Evolutionary conservation across 2,329 filamentous ascomycete genomes (phyloP).

Genomic region (Colletotrichum neosansevieriae): DNA sequence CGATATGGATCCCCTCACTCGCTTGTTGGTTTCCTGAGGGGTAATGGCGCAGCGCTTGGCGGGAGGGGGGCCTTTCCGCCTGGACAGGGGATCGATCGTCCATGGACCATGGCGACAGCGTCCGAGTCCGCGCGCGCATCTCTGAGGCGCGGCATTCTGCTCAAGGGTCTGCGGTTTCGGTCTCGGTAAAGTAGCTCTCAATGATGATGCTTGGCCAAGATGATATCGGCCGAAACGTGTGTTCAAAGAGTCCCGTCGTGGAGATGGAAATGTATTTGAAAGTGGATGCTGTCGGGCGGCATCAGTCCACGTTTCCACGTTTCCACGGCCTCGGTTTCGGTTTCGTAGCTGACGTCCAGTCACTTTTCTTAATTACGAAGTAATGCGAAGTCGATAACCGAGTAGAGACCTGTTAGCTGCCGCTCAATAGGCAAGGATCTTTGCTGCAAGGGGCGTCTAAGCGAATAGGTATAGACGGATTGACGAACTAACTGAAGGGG

Average conservation of each 20-base stretch:
- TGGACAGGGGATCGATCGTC: not conserved
- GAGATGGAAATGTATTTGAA: too few species aligned
- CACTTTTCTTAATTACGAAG: not conserved
- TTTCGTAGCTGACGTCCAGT: constrained; percentile 15
- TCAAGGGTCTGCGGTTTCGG: too few species aligned
- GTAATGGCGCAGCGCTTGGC: too few species aligned
- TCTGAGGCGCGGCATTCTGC: not conserved
- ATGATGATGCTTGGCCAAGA: too few species aligned
- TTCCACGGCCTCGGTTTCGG: constrained; percentile 14
- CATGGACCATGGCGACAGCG: not conserved
- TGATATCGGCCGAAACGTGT: too few species aligned
- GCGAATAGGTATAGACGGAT: not conserved
- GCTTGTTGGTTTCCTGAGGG: too few species aligned
- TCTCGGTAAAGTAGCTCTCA: too few species aligned
- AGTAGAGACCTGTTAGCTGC: not conserved
- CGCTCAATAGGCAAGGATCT: not conserved
- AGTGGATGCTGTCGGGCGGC: not conserved
- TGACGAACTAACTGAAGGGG: not conserved
- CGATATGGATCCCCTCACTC: too few species aligned
- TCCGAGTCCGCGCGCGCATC: not conserved
- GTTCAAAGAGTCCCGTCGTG: too few species aligned
- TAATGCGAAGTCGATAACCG: not conserved
- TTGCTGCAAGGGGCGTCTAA: not conserved
- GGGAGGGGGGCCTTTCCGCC: too few species aligned
- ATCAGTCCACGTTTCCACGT: not conserved